Evolutionary conservation across 1,139 yeast species (phyloP).

Genomic region (Wickerhamomyces sp.): DNA sequence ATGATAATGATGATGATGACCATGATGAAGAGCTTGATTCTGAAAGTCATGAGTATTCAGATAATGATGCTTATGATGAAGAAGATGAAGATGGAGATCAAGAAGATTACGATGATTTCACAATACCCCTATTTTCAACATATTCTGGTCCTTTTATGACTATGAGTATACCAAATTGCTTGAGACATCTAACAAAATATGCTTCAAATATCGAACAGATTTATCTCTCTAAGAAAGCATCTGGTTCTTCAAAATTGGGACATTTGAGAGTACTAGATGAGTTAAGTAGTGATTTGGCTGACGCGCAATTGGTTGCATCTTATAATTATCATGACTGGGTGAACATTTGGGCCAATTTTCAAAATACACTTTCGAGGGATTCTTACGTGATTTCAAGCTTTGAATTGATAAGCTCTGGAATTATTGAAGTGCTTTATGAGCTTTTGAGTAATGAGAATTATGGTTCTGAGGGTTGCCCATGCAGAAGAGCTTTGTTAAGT

Average conservation of each 20-base stretch:
- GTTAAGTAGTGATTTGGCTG: constrained; percentile 22
- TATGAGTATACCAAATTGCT: constrained; percentile 2
- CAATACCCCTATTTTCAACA: neutral
- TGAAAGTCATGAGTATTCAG: constrained; percentile 24
- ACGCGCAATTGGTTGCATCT: constrained; percentile 4
- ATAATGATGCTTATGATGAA: neutral
- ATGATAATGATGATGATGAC: constrained; percentile 13
- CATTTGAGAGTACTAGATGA: constrained; percentile 28
- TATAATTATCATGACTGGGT: constrained; percentile 39
- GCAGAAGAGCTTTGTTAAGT: constrained; percentile 43
- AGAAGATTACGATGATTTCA: too few species aligned
- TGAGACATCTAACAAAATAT: constrained; percentile 7
- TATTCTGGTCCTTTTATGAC: constrained; percentile 6
- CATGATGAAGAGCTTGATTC: constrained; percentile 4
- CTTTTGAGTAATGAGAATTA: constrained; percentile 32
- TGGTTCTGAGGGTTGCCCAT: constrained; percentile 26
- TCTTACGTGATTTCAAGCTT: constrained; percentile 57
- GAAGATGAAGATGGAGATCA: neutral
- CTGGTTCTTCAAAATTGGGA: constrained; percentile 20
- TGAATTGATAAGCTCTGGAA: constrained; percentile 69
- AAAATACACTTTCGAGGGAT: constrained; percentile 28
- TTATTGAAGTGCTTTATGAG: constrained; percentile 44
- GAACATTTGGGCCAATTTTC: constrained; percentile 43
- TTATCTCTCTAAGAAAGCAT: constrained; percentile 16
- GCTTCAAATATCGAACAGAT: constrained; percentile 20